phyloP scores from a whole-genome alignment of 805 yeast species.

The Candida sanyiensis region DNA sequence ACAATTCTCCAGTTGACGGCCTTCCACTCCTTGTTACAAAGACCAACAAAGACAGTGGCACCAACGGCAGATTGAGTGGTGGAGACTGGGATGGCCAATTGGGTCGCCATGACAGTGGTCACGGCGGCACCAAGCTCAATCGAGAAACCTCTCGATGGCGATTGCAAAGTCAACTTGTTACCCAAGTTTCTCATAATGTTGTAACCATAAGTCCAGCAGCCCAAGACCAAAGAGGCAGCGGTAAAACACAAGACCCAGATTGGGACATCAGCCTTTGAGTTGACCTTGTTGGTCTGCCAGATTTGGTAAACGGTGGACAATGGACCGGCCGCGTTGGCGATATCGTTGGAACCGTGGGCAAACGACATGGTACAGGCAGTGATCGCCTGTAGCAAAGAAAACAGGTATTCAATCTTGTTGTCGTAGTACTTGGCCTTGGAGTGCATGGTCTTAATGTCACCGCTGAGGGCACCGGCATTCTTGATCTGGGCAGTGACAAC shows the following conservation, averaged over 20 bases:
- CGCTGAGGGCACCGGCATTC: constrained; percentile 35
- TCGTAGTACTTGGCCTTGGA: constrained; percentile 58
- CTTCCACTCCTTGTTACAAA: constrained; percentile 57
- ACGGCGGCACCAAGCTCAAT: constrained; percentile 76
- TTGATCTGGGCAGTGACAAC: constrained; percentile 45
- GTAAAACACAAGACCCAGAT: constrained; percentile 66
- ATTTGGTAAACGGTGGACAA: constrained; percentile 56
- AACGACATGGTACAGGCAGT: constrained; percentile 79
- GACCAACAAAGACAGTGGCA: constrained; percentile 69
- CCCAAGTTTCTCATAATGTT: constrained; percentile 66
- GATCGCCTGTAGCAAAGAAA: constrained; percentile 60
- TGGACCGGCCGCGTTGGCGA: constrained; percentile 75
- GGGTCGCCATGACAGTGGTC: constrained; percentile 71
- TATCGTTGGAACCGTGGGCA: constrained; percentile 80
- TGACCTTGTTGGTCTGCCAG: constrained; percentile 48
- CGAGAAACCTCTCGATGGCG: constrained; percentile 73
- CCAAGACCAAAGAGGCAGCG: constrained; percentile 61
- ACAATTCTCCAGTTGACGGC: constrained; percentile 78
- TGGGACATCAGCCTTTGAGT: constrained; percentile 52
- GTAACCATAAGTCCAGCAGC: constrained; percentile 69
- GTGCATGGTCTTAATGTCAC: constrained; percentile 47
- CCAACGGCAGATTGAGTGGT: constrained; percentile 79
- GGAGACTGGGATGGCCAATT: constrained; percentile 64
- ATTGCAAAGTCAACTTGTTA: constrained; percentile 66
- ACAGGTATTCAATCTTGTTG: constrained; percentile 62